These are phyloP conservation scores for Withania somnifera DNA, from an alignment of 305 asterid genomes.

Conservation along the genomic window DNA sequence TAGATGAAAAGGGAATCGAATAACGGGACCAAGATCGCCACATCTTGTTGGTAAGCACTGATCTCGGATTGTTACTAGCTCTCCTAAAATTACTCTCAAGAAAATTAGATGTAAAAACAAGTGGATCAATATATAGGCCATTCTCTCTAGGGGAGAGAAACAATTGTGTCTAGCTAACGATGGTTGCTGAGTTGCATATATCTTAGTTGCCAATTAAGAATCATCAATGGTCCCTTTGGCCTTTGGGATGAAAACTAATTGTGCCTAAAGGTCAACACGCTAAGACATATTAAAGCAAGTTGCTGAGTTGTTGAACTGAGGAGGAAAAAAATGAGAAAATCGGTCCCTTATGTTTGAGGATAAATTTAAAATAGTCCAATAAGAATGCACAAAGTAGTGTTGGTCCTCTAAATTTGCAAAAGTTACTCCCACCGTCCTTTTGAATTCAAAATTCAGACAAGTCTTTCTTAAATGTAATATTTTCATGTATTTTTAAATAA, in stretches of 20 bases:
- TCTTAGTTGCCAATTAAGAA: background rate
- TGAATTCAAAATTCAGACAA: too few species aligned
- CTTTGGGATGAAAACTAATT: background rate
- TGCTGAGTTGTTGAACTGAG: background rate
- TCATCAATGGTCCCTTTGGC: background rate
- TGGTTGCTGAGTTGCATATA: background rate
- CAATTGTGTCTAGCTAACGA: background rate
- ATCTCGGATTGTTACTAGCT: slow-evolving; percentile 15
- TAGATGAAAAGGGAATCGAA: slow-evolving; percentile 33
- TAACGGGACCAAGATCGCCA: slow-evolving; percentile 18
- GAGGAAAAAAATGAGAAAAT: background rate
- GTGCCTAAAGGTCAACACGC: background rate
- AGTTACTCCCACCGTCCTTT: too few species aligned
- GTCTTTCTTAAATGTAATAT: too few species aligned
- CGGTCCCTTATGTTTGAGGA: background rate
- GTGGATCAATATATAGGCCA: slow-evolving; percentile 13
- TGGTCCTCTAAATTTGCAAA: background rate
- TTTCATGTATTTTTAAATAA: too few species aligned
- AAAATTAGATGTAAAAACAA: background rate
- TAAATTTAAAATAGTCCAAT: background rate
- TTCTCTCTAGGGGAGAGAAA: background rate
- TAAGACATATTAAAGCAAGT: background rate
- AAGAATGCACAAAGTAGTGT: background rate
- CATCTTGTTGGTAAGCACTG: slow-evolving; percentile 38
- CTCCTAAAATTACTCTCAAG: background rate